Conservation (phyloP, 345 rosid species). For the Salix arbutifolia region DNA sequence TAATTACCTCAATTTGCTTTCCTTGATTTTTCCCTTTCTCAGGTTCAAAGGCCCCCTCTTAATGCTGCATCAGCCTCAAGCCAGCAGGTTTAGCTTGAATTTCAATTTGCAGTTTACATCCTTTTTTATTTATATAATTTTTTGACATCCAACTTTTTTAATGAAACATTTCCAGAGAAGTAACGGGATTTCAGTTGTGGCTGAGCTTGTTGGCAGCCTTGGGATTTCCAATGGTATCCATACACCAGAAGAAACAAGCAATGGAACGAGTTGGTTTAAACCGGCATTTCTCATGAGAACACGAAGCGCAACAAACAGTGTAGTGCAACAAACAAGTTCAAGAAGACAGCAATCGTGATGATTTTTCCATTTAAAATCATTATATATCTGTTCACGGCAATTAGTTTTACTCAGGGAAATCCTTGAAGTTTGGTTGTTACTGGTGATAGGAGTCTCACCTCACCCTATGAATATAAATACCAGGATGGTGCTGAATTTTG, state of each 20-base stretch:
- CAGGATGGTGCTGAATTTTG: slow-evolving; percentile 26
- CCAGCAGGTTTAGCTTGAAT: slow-evolving; percentile 35
- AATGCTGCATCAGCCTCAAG: slow-evolving; percentile 30
- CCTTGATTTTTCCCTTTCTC: slow-evolving; percentile 4
- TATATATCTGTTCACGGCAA: not conserved
- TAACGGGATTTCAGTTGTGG: slow-evolving; percentile 20
- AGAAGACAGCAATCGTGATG: slow-evolving; percentile 28
- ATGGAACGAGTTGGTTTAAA: slow-evolving; percentile 19
- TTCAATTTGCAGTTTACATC: not conserved
- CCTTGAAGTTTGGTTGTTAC: not conserved
- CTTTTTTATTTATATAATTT: not conserved
- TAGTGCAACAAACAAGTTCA: slow-evolving; percentile 30
- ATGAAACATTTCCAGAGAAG: slow-evolving; percentile 41
- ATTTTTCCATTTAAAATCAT: not conserved
- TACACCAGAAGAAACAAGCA: slow-evolving; percentile 18
- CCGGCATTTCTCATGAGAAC: slow-evolving; percentile 35
- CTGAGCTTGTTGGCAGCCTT: slow-evolving; percentile 23
- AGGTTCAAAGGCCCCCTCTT: slow-evolving; percentile 31
- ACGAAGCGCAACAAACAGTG: slow-evolving; percentile 34
- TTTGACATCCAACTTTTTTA: slow-evolving; percentile 2
- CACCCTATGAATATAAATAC: slow-evolving; percentile 5
- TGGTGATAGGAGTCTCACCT: slow-evolving; percentile 9
- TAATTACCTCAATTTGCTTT: not conserved
- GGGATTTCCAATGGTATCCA: slow-evolving; percentile 22
- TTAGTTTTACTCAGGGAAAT: not conserved